Evolutionary conservation across 176 grass and related monocot species (phyloP).

Genomic region (Oryza australiensis): DNA sequence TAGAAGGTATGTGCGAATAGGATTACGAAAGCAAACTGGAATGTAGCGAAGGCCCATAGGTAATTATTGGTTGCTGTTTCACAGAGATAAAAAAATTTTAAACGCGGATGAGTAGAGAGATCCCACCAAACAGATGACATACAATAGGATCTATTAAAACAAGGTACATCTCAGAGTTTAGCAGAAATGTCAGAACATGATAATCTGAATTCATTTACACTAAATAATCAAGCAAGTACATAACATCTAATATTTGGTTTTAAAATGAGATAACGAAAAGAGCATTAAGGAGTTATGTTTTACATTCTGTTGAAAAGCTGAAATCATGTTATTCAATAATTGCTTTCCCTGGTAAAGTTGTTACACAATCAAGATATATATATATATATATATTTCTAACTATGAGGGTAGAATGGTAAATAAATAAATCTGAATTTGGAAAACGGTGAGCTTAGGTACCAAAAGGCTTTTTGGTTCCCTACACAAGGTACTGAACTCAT

Average conservation of each 20-base stretch:
- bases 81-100: background rate
- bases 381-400: background rate
- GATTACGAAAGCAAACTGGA: constrained; percentile 83
- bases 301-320: background rate
- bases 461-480: background rate
- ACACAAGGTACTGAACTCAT: background rate
- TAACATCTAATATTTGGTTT: background rate
- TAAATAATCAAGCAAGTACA: background rate
- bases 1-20: constrained; percentile 81
- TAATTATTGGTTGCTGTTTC: constrained; percentile 61
- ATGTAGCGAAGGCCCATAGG: constrained; percentile 78
- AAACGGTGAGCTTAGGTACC: background rate
- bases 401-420: background rate
- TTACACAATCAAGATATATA: background rate
- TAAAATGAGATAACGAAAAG: background rate
- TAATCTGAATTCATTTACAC: background rate
- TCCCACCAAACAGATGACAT: background rate
- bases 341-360: background rate
- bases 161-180: background rate
- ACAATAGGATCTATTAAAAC: background rate
- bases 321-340: background rate
- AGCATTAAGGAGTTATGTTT: background rate
- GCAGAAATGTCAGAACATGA: background rate
- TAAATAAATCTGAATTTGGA: background rate
- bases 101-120: background rate